These are phyloP conservation scores for Pseudogymnoascus sp. DNA, from an alignment of 2,329 filamentous ascomycete genomes.

Conservation along the genomic window DNA sequence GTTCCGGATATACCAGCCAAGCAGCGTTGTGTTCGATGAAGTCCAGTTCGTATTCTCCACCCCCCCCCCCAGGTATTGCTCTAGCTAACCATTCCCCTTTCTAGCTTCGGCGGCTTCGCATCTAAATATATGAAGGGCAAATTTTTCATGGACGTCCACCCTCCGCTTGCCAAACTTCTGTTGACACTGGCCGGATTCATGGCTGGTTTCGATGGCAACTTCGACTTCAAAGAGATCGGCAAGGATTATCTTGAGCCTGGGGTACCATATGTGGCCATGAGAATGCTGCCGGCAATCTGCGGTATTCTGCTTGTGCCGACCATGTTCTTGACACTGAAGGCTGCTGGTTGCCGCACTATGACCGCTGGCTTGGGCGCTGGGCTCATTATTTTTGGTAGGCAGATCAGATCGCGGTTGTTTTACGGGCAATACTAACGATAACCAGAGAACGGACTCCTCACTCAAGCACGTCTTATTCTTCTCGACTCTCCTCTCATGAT, in stretches of 20 bases:
- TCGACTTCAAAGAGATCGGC: slow-evolving; percentile 99
- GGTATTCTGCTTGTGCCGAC: slow-evolving; percentile 83
- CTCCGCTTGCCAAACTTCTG: slow-evolving; percentile 90
- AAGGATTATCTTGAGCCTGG: slow-evolving; percentile 94
- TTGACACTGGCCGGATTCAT: slow-evolving; percentile 93
- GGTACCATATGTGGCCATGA: slow-evolving; percentile 97
- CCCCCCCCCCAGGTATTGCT: slow-evolving; percentile 10
- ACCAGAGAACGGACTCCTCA: slow-evolving; percentile 87
- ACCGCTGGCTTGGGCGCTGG: slow-evolving; percentile 77
- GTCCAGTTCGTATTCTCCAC: slow-evolving; percentile 70
- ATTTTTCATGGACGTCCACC: slow-evolving; percentile 99
- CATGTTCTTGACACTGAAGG: slow-evolving; percentile 93
- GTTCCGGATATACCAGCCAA: slow-evolving; percentile 93
- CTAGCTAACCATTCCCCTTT: slow-evolving; percentile 15
- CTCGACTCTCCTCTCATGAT: slow-evolving; percentile 92
- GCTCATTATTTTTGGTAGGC: slow-evolving; percentile 80
- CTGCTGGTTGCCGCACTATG: slow-evolving; percentile 77
- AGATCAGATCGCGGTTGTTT: slow-evolving; percentile 11
- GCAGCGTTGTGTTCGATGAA: slow-evolving; percentile 96
- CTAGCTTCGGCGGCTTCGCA: slow-evolving; percentile 92
- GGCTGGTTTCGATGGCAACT: slow-evolving; percentile 88
- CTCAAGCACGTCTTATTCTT: slow-evolving; percentile 90
- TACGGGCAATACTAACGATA: slow-evolving; percentile 17
- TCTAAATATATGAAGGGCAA: slow-evolving; percentile 98
- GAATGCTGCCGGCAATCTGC: slow-evolving; percentile 81